Evolutionary conservation across 148 eudicot genomes (phyloP).

Genomic region (Chenopodium quinoa): DNA sequence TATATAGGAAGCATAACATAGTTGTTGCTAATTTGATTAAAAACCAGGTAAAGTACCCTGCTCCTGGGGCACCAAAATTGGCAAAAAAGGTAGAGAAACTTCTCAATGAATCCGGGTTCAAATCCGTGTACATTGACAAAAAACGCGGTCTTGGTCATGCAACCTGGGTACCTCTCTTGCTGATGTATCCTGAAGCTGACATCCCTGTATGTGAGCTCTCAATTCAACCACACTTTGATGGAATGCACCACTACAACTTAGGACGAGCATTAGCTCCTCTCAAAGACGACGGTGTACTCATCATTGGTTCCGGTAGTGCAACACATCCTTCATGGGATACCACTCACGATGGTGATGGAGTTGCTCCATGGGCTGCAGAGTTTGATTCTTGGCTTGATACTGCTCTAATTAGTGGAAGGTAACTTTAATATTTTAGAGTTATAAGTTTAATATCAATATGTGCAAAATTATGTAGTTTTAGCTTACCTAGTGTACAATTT

Average conservation of each 20-base stretch:
- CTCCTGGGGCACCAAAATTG: constrained; percentile 76
- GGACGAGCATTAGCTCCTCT: constrained; percentile 73
- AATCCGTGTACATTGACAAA: constrained; percentile 48
- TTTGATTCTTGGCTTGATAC: constrained; percentile 75
- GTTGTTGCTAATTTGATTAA: background rate
- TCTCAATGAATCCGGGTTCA: constrained; percentile 46
- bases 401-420: constrained; percentile 61
- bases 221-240: constrained; percentile 54
- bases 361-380: constrained; percentile 62
- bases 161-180: constrained; percentile 88
- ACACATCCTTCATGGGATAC: constrained; percentile 55
- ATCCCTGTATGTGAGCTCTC: constrained; percentile 84
- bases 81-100: constrained; percentile 60
- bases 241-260: constrained; percentile 54
- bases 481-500: too few species aligned
- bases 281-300: constrained; percentile 73
- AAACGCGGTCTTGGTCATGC: constrained; percentile 79
- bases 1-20: background rate
- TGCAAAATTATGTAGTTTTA: too few species aligned
- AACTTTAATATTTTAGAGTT: background rate
- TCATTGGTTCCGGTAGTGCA: constrained; percentile 77
- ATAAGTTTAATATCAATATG: too few species aligned
- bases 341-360: constrained; percentile 18
- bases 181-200: constrained; percentile 83
- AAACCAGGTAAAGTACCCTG: constrained; percentile 72